Evolutionary conservation across 2,329 filamentous ascomycete genomes (phyloP).

Genomic region (Rutstroemia sp.): DNA sequence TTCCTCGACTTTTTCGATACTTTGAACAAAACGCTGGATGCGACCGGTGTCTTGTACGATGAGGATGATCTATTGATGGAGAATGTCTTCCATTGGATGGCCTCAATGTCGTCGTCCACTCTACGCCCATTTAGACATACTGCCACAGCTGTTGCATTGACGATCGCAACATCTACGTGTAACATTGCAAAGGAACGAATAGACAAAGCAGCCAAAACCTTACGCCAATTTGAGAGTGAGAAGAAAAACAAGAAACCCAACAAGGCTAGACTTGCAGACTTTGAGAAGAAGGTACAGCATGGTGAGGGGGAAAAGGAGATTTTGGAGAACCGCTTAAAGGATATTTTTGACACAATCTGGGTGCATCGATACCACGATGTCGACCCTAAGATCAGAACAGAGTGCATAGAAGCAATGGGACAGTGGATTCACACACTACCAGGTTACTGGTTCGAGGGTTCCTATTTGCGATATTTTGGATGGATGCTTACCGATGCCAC

Average conservation of each 20-base stretch:
- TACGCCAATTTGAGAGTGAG: constrained; percentile 73
- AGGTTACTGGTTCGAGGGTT: constrained; percentile 81
- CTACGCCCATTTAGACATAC: constrained; percentile 92
- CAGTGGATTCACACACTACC: constrained; percentile 83
- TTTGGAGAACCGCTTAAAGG: constrained; percentile 62
- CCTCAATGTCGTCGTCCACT: constrained; percentile 80
- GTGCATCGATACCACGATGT: constrained; percentile 94
- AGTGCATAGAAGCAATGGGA: constrained; percentile 81
- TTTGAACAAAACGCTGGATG: constrained; percentile 70
- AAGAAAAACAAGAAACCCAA: constrained; percentile 67
- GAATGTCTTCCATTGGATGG: constrained; percentile 84
- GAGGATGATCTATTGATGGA: constrained; percentile 65
- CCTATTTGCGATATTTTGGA: constrained; percentile 86
- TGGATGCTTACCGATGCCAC: constrained; percentile 88
- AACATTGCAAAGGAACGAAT: constrained; percentile 64
- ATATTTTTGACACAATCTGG: constrained; percentile 88
- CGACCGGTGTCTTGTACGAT: constrained; percentile 73
- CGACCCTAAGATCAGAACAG: constrained; percentile 78
- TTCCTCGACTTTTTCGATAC: constrained; percentile 73
- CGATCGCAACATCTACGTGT: constrained; percentile 73
- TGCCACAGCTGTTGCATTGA: constrained; percentile 74
- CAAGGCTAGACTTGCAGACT: constrained; percentile 66
- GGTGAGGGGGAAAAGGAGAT: constrained; percentile 41
- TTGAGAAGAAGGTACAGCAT: constrained; percentile 61
- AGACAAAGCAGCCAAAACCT: constrained; percentile 64